Base-by-base conservation (phyloP, 768 basidiomycete genomes). In the Tricholoma bakamatsutake region DNA sequence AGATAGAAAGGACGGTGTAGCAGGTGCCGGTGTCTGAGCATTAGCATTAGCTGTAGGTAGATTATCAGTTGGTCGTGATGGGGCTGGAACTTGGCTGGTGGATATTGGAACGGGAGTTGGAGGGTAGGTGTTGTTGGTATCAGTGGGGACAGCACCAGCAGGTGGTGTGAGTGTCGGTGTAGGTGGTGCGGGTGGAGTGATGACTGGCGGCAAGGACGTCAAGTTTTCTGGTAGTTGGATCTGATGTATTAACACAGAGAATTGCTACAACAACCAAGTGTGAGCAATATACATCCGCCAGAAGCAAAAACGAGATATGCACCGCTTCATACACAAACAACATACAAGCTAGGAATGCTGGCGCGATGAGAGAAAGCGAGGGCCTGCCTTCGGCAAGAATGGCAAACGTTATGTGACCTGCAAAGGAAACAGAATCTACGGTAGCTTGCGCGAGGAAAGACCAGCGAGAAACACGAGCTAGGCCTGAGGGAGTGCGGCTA, bases 371-470 rank as follows among this genome's bases (percentile, higher is more conserved):
- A 1, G 91, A 85, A 21, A 96, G 69, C 1, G 91, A 92, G 1
- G 91, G 81, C 30, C 85, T 74, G 42, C 92, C 92, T 58, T 94
- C 88, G 2, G 89, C 84, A 35, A 94, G 72, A 54, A 95, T 87
- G 4, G 90, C 91, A 56, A 96, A 87, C 0, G 92, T 94, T 53
- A 94, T 84, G 62, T 95, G 91, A 0, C 88, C 88, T 17, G 90
- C 89, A 66, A 96, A 95, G 0, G 89, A 84, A 42, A 93, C 84
- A 0, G 88, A 82, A 64, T 97, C 93, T 17, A 90, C 80, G 1
- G 85, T 80, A 5, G 87, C 81, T 68, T 94, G 91, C 5, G 84
- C 72, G 18, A 93, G 75, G 66, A 95, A 92, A 1, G 86, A 82
- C 87, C 90, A 93, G 6, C 88, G 75, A 2, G 92, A 95, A 8